phyloP scores from a whole-genome alignment of 306 rosid species.

The Rosa multiflora region DNA sequence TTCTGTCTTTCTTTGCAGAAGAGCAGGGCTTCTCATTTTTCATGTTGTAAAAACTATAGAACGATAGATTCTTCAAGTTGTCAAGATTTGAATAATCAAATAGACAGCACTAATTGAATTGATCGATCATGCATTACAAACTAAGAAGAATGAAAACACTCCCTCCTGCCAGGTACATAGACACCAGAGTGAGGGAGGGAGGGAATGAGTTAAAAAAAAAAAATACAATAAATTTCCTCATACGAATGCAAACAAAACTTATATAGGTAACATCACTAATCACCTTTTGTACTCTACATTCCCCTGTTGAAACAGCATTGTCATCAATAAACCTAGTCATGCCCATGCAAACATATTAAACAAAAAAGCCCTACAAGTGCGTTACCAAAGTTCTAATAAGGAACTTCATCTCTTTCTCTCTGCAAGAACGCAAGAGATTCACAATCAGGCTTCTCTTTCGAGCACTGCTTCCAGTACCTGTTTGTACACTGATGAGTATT shows the following conservation, averaged over 20 bases:
- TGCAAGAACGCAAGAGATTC: constrained; percentile 81
- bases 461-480: constrained; percentile 83
- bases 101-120: not conserved
- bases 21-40: not conserved
- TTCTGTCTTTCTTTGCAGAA: not conserved
- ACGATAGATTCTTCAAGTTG: not conserved
- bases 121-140: not conserved
- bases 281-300: not conserved
- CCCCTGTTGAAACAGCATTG: not conserved
- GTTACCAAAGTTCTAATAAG: constrained; percentile 95
- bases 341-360: not conserved
- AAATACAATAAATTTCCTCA: not conserved
- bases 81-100: not conserved
- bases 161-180: not conserved
- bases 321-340: not conserved
- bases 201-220: too few species aligned
- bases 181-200: not conserved
- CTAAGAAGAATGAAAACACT: not conserved
- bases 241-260: not conserved
- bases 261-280: not conserved
- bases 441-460: constrained; percentile 78
- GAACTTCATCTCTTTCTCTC: constrained; percentile 91
- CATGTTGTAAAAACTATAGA: not conserved
- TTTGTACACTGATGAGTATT: constrained; percentile 67
- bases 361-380: constrained; percentile 6